These are phyloP conservation scores for Hyphopichia wangnamkhiaoensis DNA, from an alignment of 1,139 yeast species.

Conservation along the genomic window DNA sequence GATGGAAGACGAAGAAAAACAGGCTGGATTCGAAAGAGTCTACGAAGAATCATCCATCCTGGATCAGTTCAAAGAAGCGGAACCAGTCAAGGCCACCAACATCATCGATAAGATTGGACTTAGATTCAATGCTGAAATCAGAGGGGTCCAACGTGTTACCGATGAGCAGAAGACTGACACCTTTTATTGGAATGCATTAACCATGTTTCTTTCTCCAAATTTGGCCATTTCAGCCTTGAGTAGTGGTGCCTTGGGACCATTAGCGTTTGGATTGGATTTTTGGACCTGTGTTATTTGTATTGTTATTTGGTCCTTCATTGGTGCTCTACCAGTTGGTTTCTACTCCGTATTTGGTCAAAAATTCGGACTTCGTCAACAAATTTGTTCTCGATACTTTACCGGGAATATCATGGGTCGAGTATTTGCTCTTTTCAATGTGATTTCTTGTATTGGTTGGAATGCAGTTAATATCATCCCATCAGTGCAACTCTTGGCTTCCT, in stretches of 20 bases:
- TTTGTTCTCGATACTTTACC: slow-evolving; percentile 30
- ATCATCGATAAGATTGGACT: slow-evolving; percentile 32
- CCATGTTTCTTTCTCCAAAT: slow-evolving; percentile 33
- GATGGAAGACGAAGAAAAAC: slow-evolving; percentile 4
- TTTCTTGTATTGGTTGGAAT: slow-evolving; percentile 96
- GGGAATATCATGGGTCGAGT: slow-evolving; percentile 33
- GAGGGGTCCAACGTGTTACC: slow-evolving; percentile 49
- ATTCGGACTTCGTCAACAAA: slow-evolving; percentile 36
- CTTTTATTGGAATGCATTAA: slow-evolving; percentile 23
- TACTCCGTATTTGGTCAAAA: slow-evolving; percentile 31
- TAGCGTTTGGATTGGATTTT: slow-evolving; percentile 27
- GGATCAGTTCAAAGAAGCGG: slow-evolving; percentile 3
- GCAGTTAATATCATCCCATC: slow-evolving; percentile 78
- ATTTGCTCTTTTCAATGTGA: slow-evolving; percentile 33
- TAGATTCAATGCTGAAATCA: slow-evolving; percentile 41
- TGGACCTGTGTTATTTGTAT: slow-evolving; percentile 36
- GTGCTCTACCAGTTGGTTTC: slow-evolving; percentile 33
- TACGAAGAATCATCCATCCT: slow-evolving; percentile 1
- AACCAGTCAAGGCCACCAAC: slow-evolving; percentile 11
- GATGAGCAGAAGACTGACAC: slow-evolving; percentile 40
- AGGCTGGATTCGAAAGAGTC: slow-evolving; percentile 1
- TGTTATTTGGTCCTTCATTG: slow-evolving; percentile 24
- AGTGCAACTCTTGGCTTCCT: slow-evolving; percentile 27
- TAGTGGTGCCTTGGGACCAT: slow-evolving; percentile 34
- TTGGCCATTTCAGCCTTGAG: slow-evolving; percentile 31